These are phyloP conservation scores for Choiromyces venosus DNA, from an alignment of 495 filamentous ascomycete genomes.

Conservation along the genomic window DNA sequence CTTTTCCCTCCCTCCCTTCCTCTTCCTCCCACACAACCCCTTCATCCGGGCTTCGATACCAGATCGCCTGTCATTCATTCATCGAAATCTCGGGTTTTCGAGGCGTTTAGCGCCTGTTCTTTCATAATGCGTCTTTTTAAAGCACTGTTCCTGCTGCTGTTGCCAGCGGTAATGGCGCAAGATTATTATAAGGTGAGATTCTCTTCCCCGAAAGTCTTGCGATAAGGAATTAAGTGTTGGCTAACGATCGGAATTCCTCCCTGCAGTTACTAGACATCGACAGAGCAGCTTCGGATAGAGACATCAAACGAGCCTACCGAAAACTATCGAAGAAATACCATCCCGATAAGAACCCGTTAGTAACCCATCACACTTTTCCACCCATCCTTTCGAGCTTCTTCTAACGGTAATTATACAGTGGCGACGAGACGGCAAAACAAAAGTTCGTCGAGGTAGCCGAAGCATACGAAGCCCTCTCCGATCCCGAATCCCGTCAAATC, in stretches of 20 bases:
- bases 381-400: constrained; percentile 1
- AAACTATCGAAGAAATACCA: constrained; percentile 92
- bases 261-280: constrained; percentile 70
- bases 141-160: constrained; percentile 45
- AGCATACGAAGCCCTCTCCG: constrained; percentile 89
- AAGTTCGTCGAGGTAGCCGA: constrained; percentile 95
- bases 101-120: constrained; percentile 13
- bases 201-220: neutral
- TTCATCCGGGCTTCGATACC: neutral
- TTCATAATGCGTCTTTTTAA: constrained; percentile 42
- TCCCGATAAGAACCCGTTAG: constrained; percentile 97
- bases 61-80: neutral
- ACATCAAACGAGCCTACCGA: constrained; percentile 95
- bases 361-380: constrained; percentile 25
- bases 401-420: constrained; percentile 45
- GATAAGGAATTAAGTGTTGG: neutral
- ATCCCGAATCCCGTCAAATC: constrained; percentile 72
- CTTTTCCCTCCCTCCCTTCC: constrained; percentile 4
- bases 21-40: neutral
- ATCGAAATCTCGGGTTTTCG: neutral
- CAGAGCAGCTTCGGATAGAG: constrained; percentile 73
- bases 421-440: constrained; percentile 71
- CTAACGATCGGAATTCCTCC: constrained; percentile 17
- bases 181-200: constrained; percentile 80
- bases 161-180: constrained; percentile 57